A percentile compares a stretch with the other conserved stretches of the same genome.
Evolutionary conservation across 2,329 filamentous ascomycete genomes (phyloP).

Genomic region (Alternaria longipes): DNA sequence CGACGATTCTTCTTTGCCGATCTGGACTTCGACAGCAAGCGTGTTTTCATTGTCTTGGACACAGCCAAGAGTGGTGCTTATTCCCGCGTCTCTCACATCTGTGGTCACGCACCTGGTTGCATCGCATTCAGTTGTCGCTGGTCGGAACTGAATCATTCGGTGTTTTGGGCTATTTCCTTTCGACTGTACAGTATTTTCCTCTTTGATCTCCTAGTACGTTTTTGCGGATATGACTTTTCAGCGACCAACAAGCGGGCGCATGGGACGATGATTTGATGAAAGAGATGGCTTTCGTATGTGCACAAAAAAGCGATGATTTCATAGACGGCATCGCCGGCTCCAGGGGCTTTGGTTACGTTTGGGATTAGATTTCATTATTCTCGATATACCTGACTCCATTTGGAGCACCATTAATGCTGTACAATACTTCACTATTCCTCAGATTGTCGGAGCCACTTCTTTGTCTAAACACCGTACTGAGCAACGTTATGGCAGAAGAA

Average conservation of each 20-base stretch:
- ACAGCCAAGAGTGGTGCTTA: conserved; percentile 5
- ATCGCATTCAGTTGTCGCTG: conserved; percentile 24
- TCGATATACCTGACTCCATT: conserved; percentile 8
- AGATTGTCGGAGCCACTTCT: not conserved
- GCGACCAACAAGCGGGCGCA: conserved; percentile 22
- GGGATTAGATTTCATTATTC: conserved; percentile 11
- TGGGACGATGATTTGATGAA: conserved; percentile 19
- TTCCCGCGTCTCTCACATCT: conserved; percentile 3
- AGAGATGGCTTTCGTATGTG: conserved; percentile 21
- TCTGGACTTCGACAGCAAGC: conserved; percentile 5
- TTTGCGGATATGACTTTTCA: conserved; percentile 12
- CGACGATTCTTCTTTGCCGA: conserved; percentile 12
- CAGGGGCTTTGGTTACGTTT: conserved; percentile 5
- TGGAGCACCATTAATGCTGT: conserved; percentile 20
- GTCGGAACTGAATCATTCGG: conserved; percentile 15
- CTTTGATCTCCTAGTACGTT: not conserved
- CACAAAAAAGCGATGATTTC: conserved; percentile 18
- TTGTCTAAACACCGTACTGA: not conserved
- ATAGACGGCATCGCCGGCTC: conserved; percentile 13
- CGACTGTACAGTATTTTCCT: conserved; percentile 18
- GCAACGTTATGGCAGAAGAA: not conserved
- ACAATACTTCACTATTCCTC: conserved; percentile 8
- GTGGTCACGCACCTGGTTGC: conserved; percentile 5
- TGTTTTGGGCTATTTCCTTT: conserved; percentile 6
- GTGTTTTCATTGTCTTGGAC: not conserved